Conservation (phyloP, 2,329 filamentous ascomycete species). For the Hypoxylon sp. region DNA sequence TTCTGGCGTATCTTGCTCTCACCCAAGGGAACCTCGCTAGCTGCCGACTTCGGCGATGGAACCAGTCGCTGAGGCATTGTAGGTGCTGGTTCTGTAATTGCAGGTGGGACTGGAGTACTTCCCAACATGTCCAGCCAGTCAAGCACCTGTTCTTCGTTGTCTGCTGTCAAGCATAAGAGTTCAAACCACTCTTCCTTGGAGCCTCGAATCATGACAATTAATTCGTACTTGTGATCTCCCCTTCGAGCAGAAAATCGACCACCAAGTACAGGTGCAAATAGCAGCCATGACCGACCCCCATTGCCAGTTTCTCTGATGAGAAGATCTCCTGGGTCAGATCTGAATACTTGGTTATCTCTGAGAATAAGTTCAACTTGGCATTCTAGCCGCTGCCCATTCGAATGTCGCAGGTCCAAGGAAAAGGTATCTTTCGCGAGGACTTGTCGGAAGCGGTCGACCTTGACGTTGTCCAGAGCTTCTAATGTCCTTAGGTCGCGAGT, state of each 20-base stretch:
- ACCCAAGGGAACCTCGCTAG: conserved; percentile 56
- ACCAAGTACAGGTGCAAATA: conserved; percentile 89
- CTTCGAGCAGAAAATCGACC: conserved; percentile 81
- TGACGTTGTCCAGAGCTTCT: conserved; percentile 75
- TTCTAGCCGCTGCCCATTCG: conserved; percentile 88
- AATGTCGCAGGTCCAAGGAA: conserved; percentile 85
- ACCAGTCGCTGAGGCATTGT: conserved; percentile 44
- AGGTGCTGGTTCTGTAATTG: conserved; percentile 53
- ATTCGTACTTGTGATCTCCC: conserved; percentile 76
- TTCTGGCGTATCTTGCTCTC: conserved; percentile 51
- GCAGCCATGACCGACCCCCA: conserved; percentile 78
- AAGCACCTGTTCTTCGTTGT: conserved; percentile 79
- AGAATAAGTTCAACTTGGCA: conserved; percentile 90
- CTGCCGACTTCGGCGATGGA: conserved; percentile 43
- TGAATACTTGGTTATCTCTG: conserved; percentile 80
- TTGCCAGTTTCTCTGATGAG: conserved; percentile 91
- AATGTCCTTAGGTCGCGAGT: conserved; percentile 84
- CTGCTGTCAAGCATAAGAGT: conserved; percentile 79
- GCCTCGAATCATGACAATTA: conserved; percentile 90
- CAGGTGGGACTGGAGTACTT: conserved; percentile 62
- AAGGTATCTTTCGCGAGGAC: conserved; percentile 94
- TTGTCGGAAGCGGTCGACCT: conserved; percentile 80
- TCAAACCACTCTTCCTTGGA: conserved; percentile 83
- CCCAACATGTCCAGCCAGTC: conserved; percentile 91
- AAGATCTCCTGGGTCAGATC: conserved; percentile 81